Percentiles rank a stretch among this genome's conserved stretches.
These are phyloP conservation scores for Phytophthora sp. DNA, from an alignment of 352 stramenopile species.

Conservation along the genomic window DNA sequence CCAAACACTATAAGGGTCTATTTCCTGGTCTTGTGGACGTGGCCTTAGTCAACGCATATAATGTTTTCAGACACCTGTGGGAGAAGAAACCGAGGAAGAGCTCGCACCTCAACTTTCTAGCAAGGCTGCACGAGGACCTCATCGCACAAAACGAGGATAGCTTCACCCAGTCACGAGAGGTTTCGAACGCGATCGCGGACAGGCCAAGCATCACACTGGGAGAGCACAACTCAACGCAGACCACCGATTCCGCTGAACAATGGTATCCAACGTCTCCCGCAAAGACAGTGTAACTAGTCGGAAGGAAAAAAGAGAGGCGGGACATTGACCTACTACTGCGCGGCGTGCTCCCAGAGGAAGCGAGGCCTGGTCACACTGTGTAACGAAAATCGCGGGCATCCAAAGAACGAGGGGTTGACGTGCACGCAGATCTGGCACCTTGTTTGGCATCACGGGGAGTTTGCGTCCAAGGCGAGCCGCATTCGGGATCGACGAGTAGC, in stretches of 20 bases:
- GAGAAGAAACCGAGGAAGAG: neutral
- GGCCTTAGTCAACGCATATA: slow-evolving; percentile 8
- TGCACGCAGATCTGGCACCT: slow-evolving; percentile 30
- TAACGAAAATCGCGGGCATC: slow-evolving; percentile 3
- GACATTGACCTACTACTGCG: slow-evolving; percentile 3
- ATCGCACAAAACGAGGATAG: neutral
- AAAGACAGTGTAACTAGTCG: slow-evolving; percentile 13
- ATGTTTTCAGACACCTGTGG: neutral
- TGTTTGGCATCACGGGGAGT: slow-evolving; percentile 24
- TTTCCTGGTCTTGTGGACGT: slow-evolving; percentile 9
- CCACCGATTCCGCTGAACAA: neutral
- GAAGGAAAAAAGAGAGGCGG: slow-evolving; percentile 18
- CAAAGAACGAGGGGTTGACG: neutral
- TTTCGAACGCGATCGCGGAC: neutral
- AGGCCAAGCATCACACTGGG: neutral
- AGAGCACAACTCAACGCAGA: neutral
- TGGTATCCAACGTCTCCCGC: neutral
- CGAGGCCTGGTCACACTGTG: neutral
- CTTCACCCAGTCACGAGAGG: neutral
- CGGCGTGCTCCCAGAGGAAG: neutral
- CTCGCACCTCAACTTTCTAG: neutral
- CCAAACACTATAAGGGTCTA: slow-evolving; percentile 8
- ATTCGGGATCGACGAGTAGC: neutral
- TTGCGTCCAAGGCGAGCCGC: neutral
- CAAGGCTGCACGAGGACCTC: neutral